Conservation (phyloP, 2,329 filamentous ascomycete genomes). For the Colletotrichum neosansevieriae region DNA sequence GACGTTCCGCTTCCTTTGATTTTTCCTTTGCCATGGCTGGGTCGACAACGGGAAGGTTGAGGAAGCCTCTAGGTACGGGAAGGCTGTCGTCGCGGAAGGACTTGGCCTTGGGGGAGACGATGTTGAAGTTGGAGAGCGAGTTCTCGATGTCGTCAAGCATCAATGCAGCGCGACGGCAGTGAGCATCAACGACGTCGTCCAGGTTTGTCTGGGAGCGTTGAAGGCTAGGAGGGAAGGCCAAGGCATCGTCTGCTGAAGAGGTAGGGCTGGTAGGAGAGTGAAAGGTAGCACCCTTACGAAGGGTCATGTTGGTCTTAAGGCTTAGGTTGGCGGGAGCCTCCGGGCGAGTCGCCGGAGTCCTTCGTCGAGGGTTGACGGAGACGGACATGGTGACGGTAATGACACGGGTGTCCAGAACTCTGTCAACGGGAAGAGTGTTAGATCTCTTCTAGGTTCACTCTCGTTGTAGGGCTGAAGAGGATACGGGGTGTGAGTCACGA, state of each 20-base stretch:
- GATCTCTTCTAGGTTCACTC: conserved; percentile 39
- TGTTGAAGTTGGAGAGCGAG: conserved; percentile 63
- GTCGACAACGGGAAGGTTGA: conserved; percentile 67
- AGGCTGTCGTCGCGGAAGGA: conserved; percentile 67
- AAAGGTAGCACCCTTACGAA: conserved; percentile 79
- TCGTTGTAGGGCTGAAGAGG: conserved; percentile 42
- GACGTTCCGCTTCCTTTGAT: conserved; percentile 56
- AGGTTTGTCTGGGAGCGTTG: conserved; percentile 77
- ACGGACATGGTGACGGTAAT: conserved; percentile 55
- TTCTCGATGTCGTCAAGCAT: conserved; percentile 75
- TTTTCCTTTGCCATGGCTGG: conserved; percentile 59
- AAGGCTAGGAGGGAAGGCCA: conserved; percentile 62
- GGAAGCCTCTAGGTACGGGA: conserved; percentile 70
- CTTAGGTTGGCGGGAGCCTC: conserved; percentile 55
- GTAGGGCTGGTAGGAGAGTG: conserved; percentile 59
- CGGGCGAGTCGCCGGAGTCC: conserved; percentile 57
- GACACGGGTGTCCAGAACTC: conserved; percentile 49
- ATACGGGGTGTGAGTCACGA: conserved; percentile 50
- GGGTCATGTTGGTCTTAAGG: conserved; percentile 67
- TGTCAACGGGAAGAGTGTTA: conserved; percentile 42
- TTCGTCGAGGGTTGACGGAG: conserved; percentile 60
- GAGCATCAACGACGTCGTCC: conserved; percentile 78
- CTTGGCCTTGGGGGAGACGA: conserved; percentile 53
- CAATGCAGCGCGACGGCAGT: conserved; percentile 75
- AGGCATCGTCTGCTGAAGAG: conserved; percentile 55